phyloP scores from a whole-genome alignment of 2,329 filamentous ascomycete genomes.

The Aspergillus intermedius region DNA sequence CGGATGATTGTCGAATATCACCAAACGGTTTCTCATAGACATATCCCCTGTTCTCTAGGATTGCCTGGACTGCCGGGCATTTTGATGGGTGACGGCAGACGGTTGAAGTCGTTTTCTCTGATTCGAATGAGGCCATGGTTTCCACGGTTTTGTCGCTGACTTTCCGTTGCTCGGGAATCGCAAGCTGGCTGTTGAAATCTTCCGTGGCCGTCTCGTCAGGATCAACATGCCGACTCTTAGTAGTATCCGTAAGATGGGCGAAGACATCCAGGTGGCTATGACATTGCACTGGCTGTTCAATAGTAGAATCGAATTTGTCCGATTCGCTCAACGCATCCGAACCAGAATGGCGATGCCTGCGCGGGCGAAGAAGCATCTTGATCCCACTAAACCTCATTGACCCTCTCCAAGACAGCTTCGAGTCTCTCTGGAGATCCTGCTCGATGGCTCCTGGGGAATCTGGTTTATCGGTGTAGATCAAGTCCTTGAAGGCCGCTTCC shows the following conservation, averaged over 20 bases:
- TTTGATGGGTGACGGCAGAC: constrained; percentile 29
- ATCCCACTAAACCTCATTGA: constrained; percentile 11
- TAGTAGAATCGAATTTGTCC: not conserved
- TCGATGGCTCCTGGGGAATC: not conserved
- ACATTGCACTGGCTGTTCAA: no score
- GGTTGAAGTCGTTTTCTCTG: constrained; percentile 20
- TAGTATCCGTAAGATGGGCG: not conserved
- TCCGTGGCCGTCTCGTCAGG: not conserved
- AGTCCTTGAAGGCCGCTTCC: no score
- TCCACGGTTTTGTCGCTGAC: constrained; percentile 26
- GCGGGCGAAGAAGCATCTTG: constrained; percentile 12
- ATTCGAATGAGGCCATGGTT: constrained; percentile 16
- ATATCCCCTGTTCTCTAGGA: constrained; percentile 9
- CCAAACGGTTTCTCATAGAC: constrained; percentile 11
- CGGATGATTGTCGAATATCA: constrained; percentile 6
- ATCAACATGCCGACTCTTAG: not conserved
- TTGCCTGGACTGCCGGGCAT: constrained; percentile 16
- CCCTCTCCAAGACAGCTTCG: constrained; percentile 5
- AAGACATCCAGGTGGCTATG: no score
- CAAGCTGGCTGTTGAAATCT: not conserved
- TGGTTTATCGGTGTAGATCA: no score
- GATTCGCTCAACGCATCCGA: not conserved
- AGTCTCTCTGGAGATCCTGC: not conserved
- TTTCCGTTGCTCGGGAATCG: constrained; percentile 18
- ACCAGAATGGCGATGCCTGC: constrained; percentile 5